Conservation (phyloP, 2,329 filamentous ascomycete species). For the Neofusicoccum laricinum region DNA sequence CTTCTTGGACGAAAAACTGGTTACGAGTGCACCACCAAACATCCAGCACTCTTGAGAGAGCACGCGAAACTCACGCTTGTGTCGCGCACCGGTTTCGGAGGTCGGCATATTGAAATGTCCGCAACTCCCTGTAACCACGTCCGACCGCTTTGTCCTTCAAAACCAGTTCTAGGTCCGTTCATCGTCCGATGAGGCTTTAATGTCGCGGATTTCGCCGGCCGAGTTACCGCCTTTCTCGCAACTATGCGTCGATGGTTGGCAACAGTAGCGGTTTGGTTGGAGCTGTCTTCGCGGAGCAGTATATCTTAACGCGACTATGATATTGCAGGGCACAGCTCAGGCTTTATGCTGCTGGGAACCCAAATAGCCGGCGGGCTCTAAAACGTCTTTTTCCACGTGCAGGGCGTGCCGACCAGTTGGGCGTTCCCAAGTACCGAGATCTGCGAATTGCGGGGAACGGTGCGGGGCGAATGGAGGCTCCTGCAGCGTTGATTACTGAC, state of each 20-base stretch:
- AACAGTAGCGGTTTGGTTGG: not conserved
- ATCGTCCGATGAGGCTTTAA: not conserved
- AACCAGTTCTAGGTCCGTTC: not conserved
- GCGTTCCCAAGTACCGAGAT: not conserved
- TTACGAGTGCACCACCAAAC: no score
- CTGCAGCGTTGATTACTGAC: not conserved
- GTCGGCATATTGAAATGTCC: not conserved
- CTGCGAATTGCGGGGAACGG: not conserved
- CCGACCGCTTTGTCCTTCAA: not conserved
- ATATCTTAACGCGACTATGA: not conserved
- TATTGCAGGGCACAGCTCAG: not conserved
- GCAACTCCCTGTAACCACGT: not conserved
- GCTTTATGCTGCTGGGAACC: not conserved
- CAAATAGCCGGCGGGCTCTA: no score
- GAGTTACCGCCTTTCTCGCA: not conserved
- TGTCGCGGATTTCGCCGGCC: slow-evolving; percentile 3
- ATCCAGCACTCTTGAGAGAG: not conserved
- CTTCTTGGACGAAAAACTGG: not conserved
- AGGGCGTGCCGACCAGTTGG: not conserved
- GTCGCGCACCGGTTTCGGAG: not conserved
- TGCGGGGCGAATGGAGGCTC: not conserved
- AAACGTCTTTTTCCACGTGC: no score
- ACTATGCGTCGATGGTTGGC: not conserved
- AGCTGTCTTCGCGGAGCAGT: not conserved
- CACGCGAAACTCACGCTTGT: not conserved